Conservation (phyloP, 2,329 filamentous ascomycete species). For the Tolypocladium ovalisporum region DNA sequence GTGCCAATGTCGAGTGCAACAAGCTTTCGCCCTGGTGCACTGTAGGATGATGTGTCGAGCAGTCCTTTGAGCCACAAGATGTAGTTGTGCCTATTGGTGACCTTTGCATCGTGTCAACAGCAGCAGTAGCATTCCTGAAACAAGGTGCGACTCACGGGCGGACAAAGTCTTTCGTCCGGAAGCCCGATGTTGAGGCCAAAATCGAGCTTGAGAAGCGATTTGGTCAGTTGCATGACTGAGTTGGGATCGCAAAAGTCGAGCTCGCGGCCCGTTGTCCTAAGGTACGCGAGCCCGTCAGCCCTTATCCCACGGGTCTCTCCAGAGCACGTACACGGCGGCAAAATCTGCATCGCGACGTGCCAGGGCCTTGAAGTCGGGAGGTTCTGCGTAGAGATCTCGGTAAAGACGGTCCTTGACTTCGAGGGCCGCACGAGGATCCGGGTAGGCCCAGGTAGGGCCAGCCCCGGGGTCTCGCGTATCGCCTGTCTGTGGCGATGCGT, state of each 20-base stretch:
- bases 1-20: slow-evolving; percentile 78
- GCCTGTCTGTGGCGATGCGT: not conserved
- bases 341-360: slow-evolving; percentile 30
- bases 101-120: slow-evolving; percentile 20
- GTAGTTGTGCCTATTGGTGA: slow-evolving; percentile 70
- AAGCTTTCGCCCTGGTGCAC: slow-evolving; percentile 35
- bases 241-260: slow-evolving; percentile 73
- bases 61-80: slow-evolving; percentile 79
- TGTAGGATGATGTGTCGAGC: slow-evolving; percentile 58
- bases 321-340: slow-evolving; percentile 23
- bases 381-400: slow-evolving; percentile 26
- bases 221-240: slow-evolving; percentile 72
- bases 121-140: not conserved
- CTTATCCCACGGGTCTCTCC: not conserved
- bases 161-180: slow-evolving; percentile 72
- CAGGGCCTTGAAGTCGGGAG: slow-evolving; percentile 33
- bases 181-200: slow-evolving; percentile 64
- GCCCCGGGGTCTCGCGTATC: not conserved
- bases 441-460: not conserved
- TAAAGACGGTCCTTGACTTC: slow-evolving; percentile 18
- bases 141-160: slow-evolving; percentile 48
- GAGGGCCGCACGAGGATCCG: not conserved
- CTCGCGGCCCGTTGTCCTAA: slow-evolving; percentile 30
- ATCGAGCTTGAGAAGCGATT: slow-evolving; percentile 62
- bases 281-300: not conserved